These are phyloP conservation scores for Poa pratensis DNA, from an alignment of 176 grass and related monocot species.

Conservation along the genomic window DNA sequence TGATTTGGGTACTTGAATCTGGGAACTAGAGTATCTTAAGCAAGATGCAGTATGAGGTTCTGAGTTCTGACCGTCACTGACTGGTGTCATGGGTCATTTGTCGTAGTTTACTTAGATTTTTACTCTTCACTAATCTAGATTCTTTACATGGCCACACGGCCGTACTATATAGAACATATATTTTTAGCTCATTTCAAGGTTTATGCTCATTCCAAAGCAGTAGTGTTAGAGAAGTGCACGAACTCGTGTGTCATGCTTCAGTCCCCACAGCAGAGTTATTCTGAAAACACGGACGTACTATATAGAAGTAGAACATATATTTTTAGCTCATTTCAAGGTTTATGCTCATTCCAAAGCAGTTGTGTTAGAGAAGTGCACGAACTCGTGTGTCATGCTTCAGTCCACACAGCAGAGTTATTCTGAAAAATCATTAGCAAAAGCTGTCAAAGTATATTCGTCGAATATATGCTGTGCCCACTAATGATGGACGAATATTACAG, in stretches of 20 bases:
- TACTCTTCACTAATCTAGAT: background rate
- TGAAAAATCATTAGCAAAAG: background rate
- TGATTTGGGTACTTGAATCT: slow-evolving; percentile 36
- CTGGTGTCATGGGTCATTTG: background rate
- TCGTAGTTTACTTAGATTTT: background rate
- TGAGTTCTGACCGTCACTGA: background rate
- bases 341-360: background rate
- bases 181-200: background rate
- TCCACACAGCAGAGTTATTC: background rate
- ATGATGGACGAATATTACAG: background rate
- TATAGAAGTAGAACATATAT: too few relatives aligned
- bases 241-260: background rate
- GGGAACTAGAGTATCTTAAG: slow-evolving; percentile 10
- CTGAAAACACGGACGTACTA: slow-evolving; percentile 10
- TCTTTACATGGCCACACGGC: slow-evolving; percentile 5
- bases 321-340: background rate
- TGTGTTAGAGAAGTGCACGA: background rate
- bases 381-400: background rate
- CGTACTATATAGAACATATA: background rate
- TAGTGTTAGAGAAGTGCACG: background rate
- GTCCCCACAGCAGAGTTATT: background rate
- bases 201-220: background rate
- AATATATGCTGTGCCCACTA: background rate
- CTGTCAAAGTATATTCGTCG: background rate
- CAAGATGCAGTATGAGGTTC: slow-evolving; percentile 3